Evolutionary conservation across 1,139 yeast species (phyloP), one percentile per base, ranked within the genome.

Genomic region (Candida freyschussii): DNA sequence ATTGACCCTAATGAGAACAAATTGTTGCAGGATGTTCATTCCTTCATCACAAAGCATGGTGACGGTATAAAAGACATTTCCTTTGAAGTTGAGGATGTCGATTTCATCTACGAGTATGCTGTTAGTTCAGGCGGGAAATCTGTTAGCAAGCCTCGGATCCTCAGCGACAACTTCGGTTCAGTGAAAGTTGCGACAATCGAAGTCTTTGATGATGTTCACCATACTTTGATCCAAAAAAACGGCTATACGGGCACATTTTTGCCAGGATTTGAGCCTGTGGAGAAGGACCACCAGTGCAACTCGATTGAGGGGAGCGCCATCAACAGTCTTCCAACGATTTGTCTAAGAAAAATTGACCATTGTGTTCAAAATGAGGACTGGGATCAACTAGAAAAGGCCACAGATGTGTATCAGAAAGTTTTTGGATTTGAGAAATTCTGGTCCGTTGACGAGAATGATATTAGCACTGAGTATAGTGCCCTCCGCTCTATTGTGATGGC

Each of bases 361-460:
- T 78, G 86, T 51, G 95, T 84, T 11, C 87, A 81, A 44, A 84
- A 83, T 56, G 80, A 76, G 48, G 72, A 72, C 25, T 80, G 89
- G 89, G 61, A 76, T 48, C 63, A 70, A 48, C 76, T 83, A 83
- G 66, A 67, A 31, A 47, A 47, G 2, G 73, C 75, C 2, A 81
- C 86, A 40, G 59, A 57, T 13, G 67, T 72, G 36, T 84, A 84
- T 53, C 73, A 77, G 19, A 55, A 59, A 13, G 71, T 73, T 6
- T 72, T 84, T 48, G 89, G 89, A 0, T 81, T 84, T 56, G 87
- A 78, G 48, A 66, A 76, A 46, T 84, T 74, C 54, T 82, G 94
- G 94, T 78, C 91, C 0, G 93, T 81, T 13, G 94, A 83, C 56
- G 93, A 84, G 47, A 63, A 62, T 26, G 84, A 79, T 44, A 70